phyloP scores from a whole-genome alignment of 2,329 filamentous ascomycete genomes.

The Neophaeococcomyces aloes region DNA sequence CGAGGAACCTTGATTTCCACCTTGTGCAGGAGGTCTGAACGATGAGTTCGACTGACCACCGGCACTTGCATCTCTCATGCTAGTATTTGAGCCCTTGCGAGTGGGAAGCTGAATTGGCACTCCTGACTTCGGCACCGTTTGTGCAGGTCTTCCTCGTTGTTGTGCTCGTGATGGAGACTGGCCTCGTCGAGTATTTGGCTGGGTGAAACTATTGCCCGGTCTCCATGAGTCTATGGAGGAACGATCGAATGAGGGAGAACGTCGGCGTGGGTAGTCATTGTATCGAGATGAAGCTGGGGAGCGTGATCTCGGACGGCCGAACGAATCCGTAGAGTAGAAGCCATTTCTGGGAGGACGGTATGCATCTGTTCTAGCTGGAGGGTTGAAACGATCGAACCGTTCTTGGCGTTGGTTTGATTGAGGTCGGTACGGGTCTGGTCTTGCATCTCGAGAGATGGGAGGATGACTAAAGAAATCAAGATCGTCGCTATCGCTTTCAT shows the following conservation, averaged over 20 bases:
- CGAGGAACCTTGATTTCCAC: too few relatives aligned
- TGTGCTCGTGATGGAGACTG: neutral
- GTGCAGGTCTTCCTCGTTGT: neutral
- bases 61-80: neutral
- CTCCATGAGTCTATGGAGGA: neutral
- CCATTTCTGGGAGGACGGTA: conserved; percentile 9
- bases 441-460: neutral
- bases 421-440: conserved; percentile 5
- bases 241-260: conserved; percentile 2
- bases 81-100: conserved; percentile 8
- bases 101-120: conserved; percentile 8
- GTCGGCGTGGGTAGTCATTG: neutral
- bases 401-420: neutral
- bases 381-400: conserved; percentile 8
- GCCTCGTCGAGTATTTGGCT: neutral
- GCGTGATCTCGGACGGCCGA: conserved; percentile 13
- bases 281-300: conserved; percentile 8
- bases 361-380: neutral
- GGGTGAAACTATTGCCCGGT: neutral
- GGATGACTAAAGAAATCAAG: conserved; percentile 21
- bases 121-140: neutral
- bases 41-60: neutral
- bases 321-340: conserved; percentile 19
- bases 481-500: conserved; percentile 25
- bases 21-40: neutral